Base-by-base conservation (phyloP, 179 eudicot species). In the Sideroxylon spinosum region DNA sequence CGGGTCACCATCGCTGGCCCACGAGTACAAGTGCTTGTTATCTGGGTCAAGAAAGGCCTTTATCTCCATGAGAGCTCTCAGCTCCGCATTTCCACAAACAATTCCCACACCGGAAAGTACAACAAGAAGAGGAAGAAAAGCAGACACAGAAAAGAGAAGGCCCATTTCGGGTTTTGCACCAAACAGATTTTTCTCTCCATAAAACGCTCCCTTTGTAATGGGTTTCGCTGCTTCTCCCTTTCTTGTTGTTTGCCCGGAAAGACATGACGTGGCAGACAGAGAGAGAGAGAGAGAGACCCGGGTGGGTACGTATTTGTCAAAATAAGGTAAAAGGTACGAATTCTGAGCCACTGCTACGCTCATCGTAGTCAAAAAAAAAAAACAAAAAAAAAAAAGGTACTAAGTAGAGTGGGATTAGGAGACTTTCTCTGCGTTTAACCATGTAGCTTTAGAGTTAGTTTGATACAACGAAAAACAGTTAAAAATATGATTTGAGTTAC, bases 41-140 rank as follows among this genome's bases (percentile, higher is more conserved):
- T 49, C 81, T 20, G 98, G 98, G 87, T 94, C 98, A 68, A 94
- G 69, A 46, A 87, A 81, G 0, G 94, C 71, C 83, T 92, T 94
- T 20, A 94, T 75, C 22, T 92, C 88, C 92, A 94, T 90, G 22
- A 94, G 79, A 49, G 92, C 91, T 80, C 85, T 88, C 11, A 92
- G n/a, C 78, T 94, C 98, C 49, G 93, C 81, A 79, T 85, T 82
- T 71, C 68, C 75, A 22, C 25, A 48, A 37, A 78, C 69, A 57
- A 57, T 57, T 71, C 13, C 26, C 20, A 62, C n/a, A 50, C 23
- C 14, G 25, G 29, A 60, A 19, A 78, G 61, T 12, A 69, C 22
- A 32, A 78, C 26, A 56, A 71, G 37, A 61, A 71, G 65, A 52
- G 55, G 59, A 9, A 68, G 19, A 44, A 59, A 19, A 9, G 64